phyloP scores from a whole-genome alignment of 1,284 basidiomycete genomes.

The Golubevia pallescens region DNA sequence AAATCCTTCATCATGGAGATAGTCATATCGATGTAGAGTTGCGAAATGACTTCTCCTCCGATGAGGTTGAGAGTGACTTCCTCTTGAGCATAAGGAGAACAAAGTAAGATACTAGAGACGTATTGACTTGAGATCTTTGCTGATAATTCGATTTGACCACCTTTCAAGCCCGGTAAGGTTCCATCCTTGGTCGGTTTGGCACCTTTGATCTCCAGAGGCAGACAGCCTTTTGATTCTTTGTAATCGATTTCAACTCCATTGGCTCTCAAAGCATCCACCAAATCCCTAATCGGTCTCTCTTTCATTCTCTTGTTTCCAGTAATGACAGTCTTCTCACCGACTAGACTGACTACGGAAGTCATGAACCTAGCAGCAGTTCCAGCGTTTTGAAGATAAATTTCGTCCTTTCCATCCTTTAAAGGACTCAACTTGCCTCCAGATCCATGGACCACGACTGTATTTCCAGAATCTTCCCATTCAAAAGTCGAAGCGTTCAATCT shows the following conservation, averaged over 20 bases:
- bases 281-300: constrained; percentile 88
- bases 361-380: constrained; percentile 98
- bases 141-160: constrained; percentile 83
- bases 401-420: constrained; percentile 71
- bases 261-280: constrained; percentile 86
- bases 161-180: constrained; percentile 72
- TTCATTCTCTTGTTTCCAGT: constrained; percentile 99
- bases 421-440: constrained; percentile 79
- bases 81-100: constrained; percentile 87
- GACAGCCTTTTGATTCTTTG: constrained; percentile 79
- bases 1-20: constrained; percentile 98
- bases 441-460: constrained; percentile 89
- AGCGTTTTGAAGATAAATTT: constrained; percentile 94
- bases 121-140: constrained; percentile 98
- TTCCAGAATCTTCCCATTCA: constrained; percentile 89
- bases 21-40: constrained; percentile 99
- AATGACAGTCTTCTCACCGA: constrained; percentile 69
- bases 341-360: constrained; percentile 88
- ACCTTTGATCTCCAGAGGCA: constrained; percentile 82
- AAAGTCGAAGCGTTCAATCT: constrained; percentile 78
- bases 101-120: constrained; percentile 93
- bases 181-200: too few relatives aligned
- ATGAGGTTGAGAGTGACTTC: constrained; percentile 85
- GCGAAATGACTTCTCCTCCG: constrained; percentile 93
- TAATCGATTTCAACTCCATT: constrained; percentile 84